Evolutionary conservation across 352 stramenopile species (phyloP), one percentile per base, ranked within the genome.

Genomic region (Phytophthora rubi): DNA sequence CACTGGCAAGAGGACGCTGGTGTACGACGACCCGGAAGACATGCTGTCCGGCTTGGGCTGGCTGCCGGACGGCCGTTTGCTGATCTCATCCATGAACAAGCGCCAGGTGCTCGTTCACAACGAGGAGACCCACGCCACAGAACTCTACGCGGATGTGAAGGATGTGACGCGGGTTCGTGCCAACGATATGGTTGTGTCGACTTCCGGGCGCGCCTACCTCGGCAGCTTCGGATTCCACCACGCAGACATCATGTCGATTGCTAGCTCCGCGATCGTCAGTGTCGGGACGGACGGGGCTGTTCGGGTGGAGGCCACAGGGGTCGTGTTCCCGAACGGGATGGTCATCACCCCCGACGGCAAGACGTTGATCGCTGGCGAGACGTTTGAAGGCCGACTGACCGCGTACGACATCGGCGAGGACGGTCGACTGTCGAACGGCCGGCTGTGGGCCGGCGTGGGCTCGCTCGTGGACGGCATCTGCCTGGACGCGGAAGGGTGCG

Each of bases 271-370:
- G 21, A 72, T 93, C 53, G 79, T 93, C 60, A 85, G 82, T 10
- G 30, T 93, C 23, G 80, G 76, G 8, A 72, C 59, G n/a, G 82
- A 90, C 42, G 61, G 59, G 15, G 55, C 53, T 13, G 68, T 89
- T 21, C 76, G 79, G 0, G 83, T 93, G 23, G 82, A 89, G 23
- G 71, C 85, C 0, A 88, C 73, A 7, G 73, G 76, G 4, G 67
- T 93, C 54, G 73, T 93, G 55, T 93, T 91, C 48, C 85, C 85
- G n/a, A 93, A 93, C 55, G 85, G 85, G 10, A 70, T 71, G 23
- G 83, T 93, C 12, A 88, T 91, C 65, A 91, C 85, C 0, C 82
- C 85, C 0, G 85, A 93, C 49, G 83, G 82, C 37, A 91, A 85
- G 73, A 93, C 83, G 48, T 62, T 93, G 32, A 91, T 93, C 68